Base-by-base conservation (phyloP, 192 early-diverging fungal genomes). In the Dissophora ornata region DNA sequence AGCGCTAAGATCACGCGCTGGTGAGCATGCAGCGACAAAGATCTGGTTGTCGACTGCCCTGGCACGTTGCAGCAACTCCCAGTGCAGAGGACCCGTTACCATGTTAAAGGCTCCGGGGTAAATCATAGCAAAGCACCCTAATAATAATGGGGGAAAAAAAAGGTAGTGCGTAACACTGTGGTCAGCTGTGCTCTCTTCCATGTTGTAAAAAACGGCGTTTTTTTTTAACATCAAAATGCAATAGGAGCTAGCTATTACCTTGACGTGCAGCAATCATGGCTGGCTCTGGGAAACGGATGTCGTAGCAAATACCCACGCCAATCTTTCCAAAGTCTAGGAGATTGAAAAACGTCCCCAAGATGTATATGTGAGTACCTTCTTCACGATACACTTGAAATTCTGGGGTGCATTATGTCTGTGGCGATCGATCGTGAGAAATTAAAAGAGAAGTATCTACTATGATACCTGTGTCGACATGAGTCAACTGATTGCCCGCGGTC, bases 81-180 rank as follows among this genome's bases (percentile, higher is more conserved):
- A 99, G 61, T 97, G 95, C 70, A 97, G 57, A 1, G 96, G 96
- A 19, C 97, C 97, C 2, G 97, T 99, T 12, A 91, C 95, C 80
- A 89, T 92, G 79, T 98, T 99, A 81, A 98, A 98, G 0, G 96
- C 96, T 2, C 95, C 97, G 3, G 96, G 97, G 67, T 97, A 99
- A 30, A 99, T 88, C 96, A 99, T 97, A 18, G 88, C 91, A 22
- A 97, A 73, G 64, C 94, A 96, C 0, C 94, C 88, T 52, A 36
- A 24, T 15, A n/a, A n/a, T n/a, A n/a, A n/a, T n/a, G n/a, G n/a
- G 25, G 34, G 21, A 16, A 34, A 51, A 13, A 46, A n/a, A n/a
- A n/a, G n/a, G n/a, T n/a, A n/a, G n/a, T n/a, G n/a, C n/a, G n/a
- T n/a, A n/a, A n/a, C n/a, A n/a, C n/a, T n/a, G n/a, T n/a, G n/a